Conservation (phyloP, 1,284 basidiomycete genomes). For the Fistulinella staudtii region DNA sequence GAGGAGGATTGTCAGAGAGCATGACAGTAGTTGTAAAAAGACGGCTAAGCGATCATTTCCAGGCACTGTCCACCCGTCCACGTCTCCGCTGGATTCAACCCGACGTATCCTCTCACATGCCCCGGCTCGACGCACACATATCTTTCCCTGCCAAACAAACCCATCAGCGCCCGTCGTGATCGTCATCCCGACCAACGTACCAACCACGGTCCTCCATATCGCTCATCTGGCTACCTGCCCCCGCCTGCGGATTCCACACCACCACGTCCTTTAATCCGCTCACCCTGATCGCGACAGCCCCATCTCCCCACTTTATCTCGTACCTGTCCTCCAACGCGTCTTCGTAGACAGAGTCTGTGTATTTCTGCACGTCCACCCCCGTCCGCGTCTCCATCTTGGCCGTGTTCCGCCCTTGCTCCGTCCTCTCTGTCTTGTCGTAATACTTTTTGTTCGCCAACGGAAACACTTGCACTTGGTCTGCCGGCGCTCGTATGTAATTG, state of each 20-base stretch:
- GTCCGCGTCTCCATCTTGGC: conserved; percentile 60
- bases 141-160: conserved; percentile 52
- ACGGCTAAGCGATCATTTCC: not conserved
- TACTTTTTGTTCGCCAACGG: conserved; percentile 62
- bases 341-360: conserved; percentile 75
- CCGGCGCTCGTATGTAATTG: conserved; percentile 75
- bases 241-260: conserved; percentile 82
- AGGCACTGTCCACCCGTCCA: conserved; percentile 74
- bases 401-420: conserved; percentile 44
- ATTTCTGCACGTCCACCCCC: conserved; percentile 58
- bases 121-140: conserved; percentile 89
- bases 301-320: conserved; percentile 55
- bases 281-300: conserved; percentile 55
- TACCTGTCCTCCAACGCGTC: conserved; percentile 52
- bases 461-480: conserved; percentile 51
- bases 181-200: conserved; percentile 42
- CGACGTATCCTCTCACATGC: conserved; percentile 63
- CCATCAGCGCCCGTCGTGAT: not conserved
- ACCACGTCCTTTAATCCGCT: conserved; percentile 72
- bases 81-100: conserved; percentile 55
- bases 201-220: conserved; percentile 89
- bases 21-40: not conserved
- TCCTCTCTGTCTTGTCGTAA: conserved; percentile 72
- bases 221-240: conserved; percentile 63
- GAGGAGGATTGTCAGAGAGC: too few relatives aligned